Evolutionary conservation across 1,284 basidiomycete genomes (phyloP).

Genomic region (Porogramme epimiltina): DNA sequence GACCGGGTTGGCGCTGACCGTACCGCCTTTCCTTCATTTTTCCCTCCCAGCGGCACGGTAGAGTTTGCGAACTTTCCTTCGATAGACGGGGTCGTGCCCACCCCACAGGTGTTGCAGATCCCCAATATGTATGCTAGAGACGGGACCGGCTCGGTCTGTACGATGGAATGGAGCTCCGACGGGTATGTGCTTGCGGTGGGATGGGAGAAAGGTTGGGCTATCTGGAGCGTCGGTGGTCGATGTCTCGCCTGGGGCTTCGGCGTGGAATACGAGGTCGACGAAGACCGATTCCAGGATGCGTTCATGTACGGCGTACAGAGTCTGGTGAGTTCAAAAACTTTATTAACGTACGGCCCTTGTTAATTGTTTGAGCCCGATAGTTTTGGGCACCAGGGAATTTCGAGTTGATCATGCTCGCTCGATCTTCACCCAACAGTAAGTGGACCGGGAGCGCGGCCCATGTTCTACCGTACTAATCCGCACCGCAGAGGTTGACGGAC

Average conservation of each 20-base stretch:
- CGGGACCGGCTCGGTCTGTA: conserved; percentile 71
- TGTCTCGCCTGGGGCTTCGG: conserved; percentile 80
- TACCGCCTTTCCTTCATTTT: not conserved
- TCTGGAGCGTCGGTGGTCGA: conserved; percentile 91
- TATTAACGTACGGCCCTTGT: not conserved
- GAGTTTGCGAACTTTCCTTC: conserved; percentile 68
- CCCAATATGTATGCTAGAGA: conserved; percentile 57
- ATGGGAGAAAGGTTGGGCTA: conserved; percentile 87
- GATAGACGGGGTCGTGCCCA: conserved; percentile 52
- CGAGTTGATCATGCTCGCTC: conserved; percentile 77
- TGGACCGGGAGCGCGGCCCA: no score
- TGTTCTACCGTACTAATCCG: no score
- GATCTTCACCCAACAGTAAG: conserved; percentile 50
- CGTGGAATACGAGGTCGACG: conserved; percentile 65
- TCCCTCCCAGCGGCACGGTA: conserved; percentile 53
- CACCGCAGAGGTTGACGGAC: conserved; percentile 55
- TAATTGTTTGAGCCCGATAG: conserved; percentile 37
- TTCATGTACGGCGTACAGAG: conserved; percentile 83
- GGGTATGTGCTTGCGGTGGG: conserved; percentile 98
- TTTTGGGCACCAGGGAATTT: conserved; percentile 93
- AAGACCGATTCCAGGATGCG: conserved; percentile 69
- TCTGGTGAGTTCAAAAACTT: conserved; percentile 48
- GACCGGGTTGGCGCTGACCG: not conserved
- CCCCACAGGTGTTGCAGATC: conserved; percentile 55
- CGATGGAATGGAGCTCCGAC: conserved; percentile 91